These are phyloP conservation scores for Malassezia brasiliensis DNA, from an alignment of 1,284 basidiomycete species.

Conservation along the genomic window DNA sequence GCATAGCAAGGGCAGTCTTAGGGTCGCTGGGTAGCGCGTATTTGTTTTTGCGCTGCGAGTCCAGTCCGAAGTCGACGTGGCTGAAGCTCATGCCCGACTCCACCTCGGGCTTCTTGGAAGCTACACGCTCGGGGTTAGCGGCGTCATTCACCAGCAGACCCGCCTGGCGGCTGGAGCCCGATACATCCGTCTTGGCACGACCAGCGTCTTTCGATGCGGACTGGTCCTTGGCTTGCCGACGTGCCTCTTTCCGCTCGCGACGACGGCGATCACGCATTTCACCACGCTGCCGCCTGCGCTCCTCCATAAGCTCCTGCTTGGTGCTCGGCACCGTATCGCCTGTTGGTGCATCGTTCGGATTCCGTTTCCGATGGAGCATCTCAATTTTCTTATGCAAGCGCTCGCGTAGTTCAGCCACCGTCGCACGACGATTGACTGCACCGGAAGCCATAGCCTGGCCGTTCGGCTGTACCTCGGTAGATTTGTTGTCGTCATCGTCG, in stretches of 20 bases:
- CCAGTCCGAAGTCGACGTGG: slow-evolving; percentile 16
- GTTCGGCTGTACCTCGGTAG: slow-evolving; percentile 9
- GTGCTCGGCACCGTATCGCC: slow-evolving; percentile 16
- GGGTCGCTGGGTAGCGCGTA: slow-evolving; percentile 39
- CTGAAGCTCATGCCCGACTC: slow-evolving; percentile 8
- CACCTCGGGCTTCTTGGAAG: background rate
- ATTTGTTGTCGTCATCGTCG: background rate
- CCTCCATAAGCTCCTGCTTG: slow-evolving; percentile 40
- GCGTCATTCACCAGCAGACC: slow-evolving; percentile 7
- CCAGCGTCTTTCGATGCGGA: background rate
- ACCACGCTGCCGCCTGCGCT: slow-evolving; percentile 34
- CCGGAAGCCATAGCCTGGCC: background rate
- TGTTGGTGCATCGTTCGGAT: background rate
- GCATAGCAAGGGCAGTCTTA: slow-evolving; percentile 38
- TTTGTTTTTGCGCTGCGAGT: slow-evolving; percentile 28
- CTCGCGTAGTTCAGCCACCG: slow-evolving; percentile 31
- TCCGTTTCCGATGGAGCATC: slow-evolving; percentile 30
- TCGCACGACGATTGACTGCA: slow-evolving; percentile 19
- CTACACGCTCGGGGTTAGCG: background rate
- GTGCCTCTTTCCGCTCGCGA: slow-evolving; percentile 33
- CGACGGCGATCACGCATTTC: slow-evolving; percentile 41
- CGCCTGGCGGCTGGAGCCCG: background rate
- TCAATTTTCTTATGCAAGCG: slow-evolving; percentile 38
- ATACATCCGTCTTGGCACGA: background rate
- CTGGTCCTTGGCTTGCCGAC: slow-evolving; percentile 8